Evolutionary conservation across 2,329 filamentous ascomycete genomes (phyloP), one percentile per base, ranked within the genome.

Genomic region (Ophiostoma tasmaniense): DNA sequence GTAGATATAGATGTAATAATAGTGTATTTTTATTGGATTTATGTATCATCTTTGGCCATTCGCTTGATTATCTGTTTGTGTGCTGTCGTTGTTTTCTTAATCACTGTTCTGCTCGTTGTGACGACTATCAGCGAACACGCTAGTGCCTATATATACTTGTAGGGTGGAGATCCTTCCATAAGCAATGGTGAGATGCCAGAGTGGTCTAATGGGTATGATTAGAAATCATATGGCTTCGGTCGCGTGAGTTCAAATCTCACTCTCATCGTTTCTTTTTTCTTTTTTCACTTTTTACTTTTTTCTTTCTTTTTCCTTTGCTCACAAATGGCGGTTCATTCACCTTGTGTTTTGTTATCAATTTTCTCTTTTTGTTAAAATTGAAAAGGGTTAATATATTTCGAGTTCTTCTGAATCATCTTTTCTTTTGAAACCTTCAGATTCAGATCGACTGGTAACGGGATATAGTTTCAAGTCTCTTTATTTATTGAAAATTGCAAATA

Each of bases 241-340:
- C 70, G 70, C 70, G 67, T 45, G 67, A 70, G 70, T 71, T 71
- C 67, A 66, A 71, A 71, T 71, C 69, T 69, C 69, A 39, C 69
- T 70, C 66, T 66, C 70, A 67, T 71, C 68, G 68, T 64, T 39
- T n/a, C 17, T 2, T 37, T 13, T 3, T 37, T 64, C 33, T 37
- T 10, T 30, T 7, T 59, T n/a, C 66, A 45, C 52, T 42, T 65
- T 64, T 52, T 35, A 14, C 6, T 11, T 45, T 45, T 55, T 61
- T 11, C 11, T 33, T 61, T 59, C 11, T 28, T 30, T 61, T 30
- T 3, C 30, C 8, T 33, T 33, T 33, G 33, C 33, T 33, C 8
- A 6, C 8, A 33, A 1, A 33, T 33, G 3, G 8, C 33, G 33
- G 5, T 33, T 5, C 8, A 42, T 10, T 13, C 39, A 4, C 14